Evolutionary conservation across 139 green algal species (phyloP).

Genomic region (Auxenochlorella protothecoides): DNA sequence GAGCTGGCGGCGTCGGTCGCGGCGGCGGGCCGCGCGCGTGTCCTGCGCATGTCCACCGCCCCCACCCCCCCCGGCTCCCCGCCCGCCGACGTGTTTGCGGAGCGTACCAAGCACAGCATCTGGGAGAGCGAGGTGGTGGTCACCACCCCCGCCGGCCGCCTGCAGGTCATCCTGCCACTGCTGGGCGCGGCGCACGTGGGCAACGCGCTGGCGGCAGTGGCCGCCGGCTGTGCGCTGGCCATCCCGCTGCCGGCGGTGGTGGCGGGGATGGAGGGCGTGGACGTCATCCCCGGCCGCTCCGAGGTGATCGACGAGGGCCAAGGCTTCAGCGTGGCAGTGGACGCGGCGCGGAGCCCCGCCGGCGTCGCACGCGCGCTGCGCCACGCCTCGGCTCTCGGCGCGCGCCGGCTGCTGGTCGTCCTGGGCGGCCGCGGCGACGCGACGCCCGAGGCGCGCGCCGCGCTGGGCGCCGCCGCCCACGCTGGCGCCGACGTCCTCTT

Average conservation of each 20-base stretch:
- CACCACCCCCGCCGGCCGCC: conserved; percentile 28
- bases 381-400: conserved; percentile 38
- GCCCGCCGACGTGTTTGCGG: too few species aligned
- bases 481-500: conserved; percentile 81
- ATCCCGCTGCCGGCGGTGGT: conserved; percentile 57
- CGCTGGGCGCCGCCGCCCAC: conserved; percentile 59
- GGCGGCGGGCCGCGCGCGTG: too few species aligned
- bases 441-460: conserved; percentile 29
- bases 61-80: background rate
- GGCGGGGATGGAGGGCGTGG: conserved; percentile 67
- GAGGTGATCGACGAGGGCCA: conserved; percentile 87
- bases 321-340: conserved; percentile 62
- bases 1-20: too few species aligned
- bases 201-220: conserved; percentile 89
- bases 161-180: conserved; percentile 67
- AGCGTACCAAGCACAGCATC: conserved; percentile 29
- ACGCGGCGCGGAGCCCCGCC: conserved; percentile 77
- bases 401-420: conserved; percentile 62
- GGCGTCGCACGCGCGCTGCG: conserved; percentile 55
- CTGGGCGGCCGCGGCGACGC: conserved; percentile 71
- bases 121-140: conserved; percentile 67
- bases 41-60: background rate
- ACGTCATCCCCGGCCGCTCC: conserved; percentile 51
- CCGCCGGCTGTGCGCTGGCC: conserved; percentile 62
- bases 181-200: conserved; percentile 75